A percentile compares a stretch with the other conserved stretches of the same genome.
Conservation (phyloP, 2,329 filamentous ascomycete genomes). For the Hymenoscyphus fraxineus region DNA sequence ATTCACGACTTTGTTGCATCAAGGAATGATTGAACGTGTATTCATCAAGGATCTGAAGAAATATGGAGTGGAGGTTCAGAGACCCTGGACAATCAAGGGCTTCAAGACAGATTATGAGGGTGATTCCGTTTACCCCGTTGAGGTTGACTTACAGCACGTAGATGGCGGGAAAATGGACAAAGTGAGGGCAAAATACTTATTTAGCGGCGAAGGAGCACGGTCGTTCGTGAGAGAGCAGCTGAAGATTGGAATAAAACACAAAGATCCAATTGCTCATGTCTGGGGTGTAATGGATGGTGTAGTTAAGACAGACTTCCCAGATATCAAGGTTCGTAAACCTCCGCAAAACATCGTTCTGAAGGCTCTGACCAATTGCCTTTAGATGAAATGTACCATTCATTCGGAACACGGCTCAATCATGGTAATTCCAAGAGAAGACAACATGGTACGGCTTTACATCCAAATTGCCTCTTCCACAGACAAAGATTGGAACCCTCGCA, state of each 20-base stretch:
- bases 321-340: slow-evolving; percentile 61
- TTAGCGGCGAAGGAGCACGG: slow-evolving; percentile 67
- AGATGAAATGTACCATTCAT: slow-evolving; percentile 75
- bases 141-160: slow-evolving; percentile 72
- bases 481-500: slow-evolving; percentile 57
- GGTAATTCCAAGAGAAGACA: slow-evolving; percentile 70
- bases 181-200: slow-evolving; percentile 64
- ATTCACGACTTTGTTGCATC: slow-evolving; percentile 67
- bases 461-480: slow-evolving; percentile 62
- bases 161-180: slow-evolving; percentile 71
- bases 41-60: slow-evolving; percentile 64
- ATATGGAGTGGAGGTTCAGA: slow-evolving; percentile 56
- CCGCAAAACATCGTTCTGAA: not conserved
- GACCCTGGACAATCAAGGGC: slow-evolving; percentile 61
- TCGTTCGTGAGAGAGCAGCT: slow-evolving; percentile 63
- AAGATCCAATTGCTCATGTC: slow-evolving; percentile 66
- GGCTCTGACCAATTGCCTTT: not conserved
- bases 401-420: slow-evolving; percentile 72
- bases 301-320: slow-evolving; percentile 69
- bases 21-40: slow-evolving; percentile 67
- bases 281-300: slow-evolving; percentile 77
- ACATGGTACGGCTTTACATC: slow-evolving; percentile 67
- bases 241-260: slow-evolving; percentile 66
- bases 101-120: slow-evolving; percentile 56
- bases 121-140: slow-evolving; percentile 69